Evolutionary conservation across 2,329 filamentous ascomycete species (phyloP).

Genomic region (Balansia obtecta): DNA sequence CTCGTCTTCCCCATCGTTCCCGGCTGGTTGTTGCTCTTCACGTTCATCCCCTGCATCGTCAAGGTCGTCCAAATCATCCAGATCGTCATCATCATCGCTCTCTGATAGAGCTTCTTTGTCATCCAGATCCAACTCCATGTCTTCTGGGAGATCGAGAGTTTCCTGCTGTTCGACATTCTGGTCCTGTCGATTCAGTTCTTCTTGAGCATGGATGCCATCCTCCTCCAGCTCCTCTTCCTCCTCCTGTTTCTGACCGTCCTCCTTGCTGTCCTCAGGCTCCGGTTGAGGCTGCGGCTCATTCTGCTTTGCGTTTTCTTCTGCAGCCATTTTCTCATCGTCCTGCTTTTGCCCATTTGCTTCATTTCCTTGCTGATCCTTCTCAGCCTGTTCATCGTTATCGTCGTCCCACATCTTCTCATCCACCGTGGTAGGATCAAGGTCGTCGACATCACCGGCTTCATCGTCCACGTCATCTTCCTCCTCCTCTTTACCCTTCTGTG

Average conservation of each 20-base stretch:
- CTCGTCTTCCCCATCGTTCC: constrained; percentile 23
- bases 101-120: constrained; percentile 47
- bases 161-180: constrained; percentile 74
- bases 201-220: constrained; percentile 41
- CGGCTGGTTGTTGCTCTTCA: constrained; percentile 22
- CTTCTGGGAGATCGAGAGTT: constrained; percentile 71
- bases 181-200: constrained; percentile 49
- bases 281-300: constrained; percentile 25
- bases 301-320: constrained; percentile 45
- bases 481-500: constrained; percentile 49
- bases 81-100: constrained; percentile 44
- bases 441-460: constrained; percentile 81
- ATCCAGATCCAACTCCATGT: constrained; percentile 75
- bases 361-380: constrained; percentile 70
- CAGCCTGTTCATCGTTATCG: constrained; percentile 62
- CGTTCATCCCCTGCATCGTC: constrained; percentile 31
- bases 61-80: constrained; percentile 45
- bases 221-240: constrained; percentile 50
- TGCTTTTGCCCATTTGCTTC: constrained; percentile 58
- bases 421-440: constrained; percentile 76
- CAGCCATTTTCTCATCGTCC: constrained; percentile 46
- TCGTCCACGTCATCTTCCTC: constrained; percentile 73
- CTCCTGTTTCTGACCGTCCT: constrained; percentile 21
- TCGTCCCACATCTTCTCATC: constrained; percentile 99
- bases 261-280: constrained; percentile 33